Evolutionary conservation across 2,329 filamentous ascomycete genomes (phyloP), one percentile per base, ranked within the genome.

Genomic region (Aspergillus ustus): DNA sequence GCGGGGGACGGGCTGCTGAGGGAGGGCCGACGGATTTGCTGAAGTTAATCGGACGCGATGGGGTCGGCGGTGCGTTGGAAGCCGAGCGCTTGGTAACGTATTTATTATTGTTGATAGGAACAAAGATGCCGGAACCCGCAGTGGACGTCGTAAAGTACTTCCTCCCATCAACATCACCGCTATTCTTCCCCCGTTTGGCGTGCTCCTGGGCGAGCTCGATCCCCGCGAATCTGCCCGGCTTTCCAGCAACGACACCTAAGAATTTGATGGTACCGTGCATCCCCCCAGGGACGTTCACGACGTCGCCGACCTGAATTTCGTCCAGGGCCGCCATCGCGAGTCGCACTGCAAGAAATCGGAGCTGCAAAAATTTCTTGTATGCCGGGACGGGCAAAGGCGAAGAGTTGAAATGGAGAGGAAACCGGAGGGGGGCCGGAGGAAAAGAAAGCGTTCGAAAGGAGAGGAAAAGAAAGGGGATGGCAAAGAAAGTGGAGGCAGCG

Each of bases 221-320:
- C 50, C 95, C 95, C 34, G 92, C 93, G 82, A 99, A 99, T 20
- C 87, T 86, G 54, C 95, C 95, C 69, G 91, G 92, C 82, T 97
- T 97, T 65, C 93, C 93, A 69, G 89, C 87, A 45, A 99, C 94
- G 44, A 83, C 83, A 49, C 95, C 95, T 64, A 98, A 83, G 74
- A 97, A 99, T 74, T 91, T 94, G 67, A 98, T 89, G 2, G 87
- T 90, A 52, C 95, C 95, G 67, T 90, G 83, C 93, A 99, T 97
- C 75, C 90, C 92, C 46, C 95, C 95, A 1, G 94, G 93, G 51
- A 97, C 94, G 69, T 97, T 93, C 64, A 97, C 94, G 37, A 83
- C 77, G 74, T 97, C 94, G 67, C 94, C 94, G 45, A 95, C 83
- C 66, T 88, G 84, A 63, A 96, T 80, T 48, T 87, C 83, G 62